These are phyloP conservation scores for Aquilaria yunnanensis DNA, from an alignment of 345 rosid genomes.

Conservation along the genomic window DNA sequence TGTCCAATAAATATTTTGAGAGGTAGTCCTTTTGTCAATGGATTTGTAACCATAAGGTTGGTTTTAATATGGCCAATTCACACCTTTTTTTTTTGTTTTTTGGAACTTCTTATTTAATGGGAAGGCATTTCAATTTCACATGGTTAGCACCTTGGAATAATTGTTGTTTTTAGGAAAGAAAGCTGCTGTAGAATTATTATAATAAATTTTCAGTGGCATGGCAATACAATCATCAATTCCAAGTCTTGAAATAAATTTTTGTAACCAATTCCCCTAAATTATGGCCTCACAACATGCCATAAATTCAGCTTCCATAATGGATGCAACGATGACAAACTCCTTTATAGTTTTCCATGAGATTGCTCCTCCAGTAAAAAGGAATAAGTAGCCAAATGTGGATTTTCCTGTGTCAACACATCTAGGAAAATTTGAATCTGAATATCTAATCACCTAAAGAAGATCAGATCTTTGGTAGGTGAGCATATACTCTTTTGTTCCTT, in stretches of 20 bases:
- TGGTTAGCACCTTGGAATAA: constrained; percentile 1
- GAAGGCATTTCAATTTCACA: background rate
- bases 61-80: background rate
- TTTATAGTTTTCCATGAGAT: constrained; percentile 11
- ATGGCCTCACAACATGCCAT: constrained; percentile 10
- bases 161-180: constrained; percentile 10
- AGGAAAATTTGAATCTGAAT: constrained; percentile 9
- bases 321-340: constrained; percentile 5
- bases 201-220: constrained; percentile 9
- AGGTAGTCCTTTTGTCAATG: background rate
- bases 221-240: constrained; percentile 3
- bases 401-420: background rate
- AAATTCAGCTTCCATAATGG: constrained; percentile 9
- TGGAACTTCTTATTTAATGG: background rate
- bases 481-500: background rate
- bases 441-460: constrained; percentile 2
- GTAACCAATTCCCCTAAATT: background rate
- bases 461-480: constrained; percentile 9
- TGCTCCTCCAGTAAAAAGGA: constrained; percentile 2
- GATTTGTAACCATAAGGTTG: background rate
- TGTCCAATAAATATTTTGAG: background rate
- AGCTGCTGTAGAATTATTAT: background rate
- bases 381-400: constrained; percentile 8
- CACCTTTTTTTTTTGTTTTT: background rate
- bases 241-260: constrained; percentile 9